Percentiles rank a stretch among this genome's conserved stretches.
These are phyloP conservation scores for Candida cerambycidarum DNA, from an alignment of 805 yeast species.

Conservation along the genomic window DNA sequence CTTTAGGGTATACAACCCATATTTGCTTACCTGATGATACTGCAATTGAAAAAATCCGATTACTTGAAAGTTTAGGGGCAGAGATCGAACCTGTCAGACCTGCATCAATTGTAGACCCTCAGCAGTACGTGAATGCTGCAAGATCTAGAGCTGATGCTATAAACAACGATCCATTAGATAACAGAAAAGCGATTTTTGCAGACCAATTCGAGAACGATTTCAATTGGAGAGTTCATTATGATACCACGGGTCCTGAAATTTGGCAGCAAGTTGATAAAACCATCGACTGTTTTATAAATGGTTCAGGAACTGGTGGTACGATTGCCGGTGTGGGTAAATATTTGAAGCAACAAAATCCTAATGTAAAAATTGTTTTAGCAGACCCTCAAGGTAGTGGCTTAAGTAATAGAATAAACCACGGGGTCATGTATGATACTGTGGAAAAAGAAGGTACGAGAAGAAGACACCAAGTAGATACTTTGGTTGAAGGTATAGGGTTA, in stretches of 20 bases:
- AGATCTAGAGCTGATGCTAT: constrained; percentile 58
- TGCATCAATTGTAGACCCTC: constrained; percentile 91
- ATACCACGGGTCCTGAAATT: constrained; percentile 92
- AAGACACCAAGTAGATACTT: constrained; percentile 93
- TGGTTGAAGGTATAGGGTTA: constrained; percentile 91
- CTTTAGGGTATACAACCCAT: constrained; percentile 85
- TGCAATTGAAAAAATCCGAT: constrained; percentile 72
- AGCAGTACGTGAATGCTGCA: constrained; percentile 90
- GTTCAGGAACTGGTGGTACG: constrained; percentile 98
- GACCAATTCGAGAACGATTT: constrained; percentile 93
- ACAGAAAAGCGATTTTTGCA: constrained; percentile 73
- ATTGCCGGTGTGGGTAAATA: constrained; percentile 84
- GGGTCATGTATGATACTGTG: constrained; percentile 88
- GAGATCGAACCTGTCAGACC: constrained; percentile 83
- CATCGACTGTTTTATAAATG: constrained; percentile 78
- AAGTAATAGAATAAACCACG: constrained; percentile 77
- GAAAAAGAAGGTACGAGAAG: constrained; percentile 93
- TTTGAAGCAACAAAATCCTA: constrained; percentile 61
- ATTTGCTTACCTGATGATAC: constrained; percentile 97
- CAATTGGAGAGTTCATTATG: constrained; percentile 84
- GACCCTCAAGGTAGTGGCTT: constrained; percentile 97
- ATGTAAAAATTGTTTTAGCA: constrained; percentile 63
- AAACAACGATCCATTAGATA: constrained; percentile 36
- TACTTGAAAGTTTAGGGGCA: constrained; percentile 78
- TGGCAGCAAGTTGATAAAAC: constrained; percentile 63